A percentile compares a stretch with the other conserved stretches of the same genome.
Evolutionary conservation across 352 stramenopile genomes (phyloP).

Genomic region (Thraustochytrium striatum): DNA sequence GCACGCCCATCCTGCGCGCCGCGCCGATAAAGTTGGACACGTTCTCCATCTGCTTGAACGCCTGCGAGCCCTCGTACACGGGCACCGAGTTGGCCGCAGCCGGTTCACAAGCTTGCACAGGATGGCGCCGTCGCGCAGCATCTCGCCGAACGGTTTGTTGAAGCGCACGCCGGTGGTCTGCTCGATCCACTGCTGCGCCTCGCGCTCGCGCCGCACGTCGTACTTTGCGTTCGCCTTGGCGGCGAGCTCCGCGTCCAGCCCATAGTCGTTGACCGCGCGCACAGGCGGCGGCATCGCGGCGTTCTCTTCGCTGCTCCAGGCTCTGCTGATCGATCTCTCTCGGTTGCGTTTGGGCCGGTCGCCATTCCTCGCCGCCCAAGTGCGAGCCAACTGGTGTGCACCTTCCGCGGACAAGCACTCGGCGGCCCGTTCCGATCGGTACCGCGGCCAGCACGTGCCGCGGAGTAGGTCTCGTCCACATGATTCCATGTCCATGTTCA

Average conservation of each 20-base stretch:
- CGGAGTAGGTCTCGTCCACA: too few species aligned
- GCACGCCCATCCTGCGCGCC: slow-evolving; percentile 71
- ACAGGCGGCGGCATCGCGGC: neutral
- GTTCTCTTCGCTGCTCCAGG: too few species aligned
- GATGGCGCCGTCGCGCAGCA: slow-evolving; percentile 70
- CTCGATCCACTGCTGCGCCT: slow-evolving; percentile 77
- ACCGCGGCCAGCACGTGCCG: too few species aligned
- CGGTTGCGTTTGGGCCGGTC: too few species aligned
- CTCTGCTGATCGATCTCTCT: too few species aligned
- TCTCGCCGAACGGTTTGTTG: slow-evolving; percentile 69
- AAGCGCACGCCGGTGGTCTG: slow-evolving; percentile 69
- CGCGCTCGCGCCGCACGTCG: slow-evolving; percentile 75
- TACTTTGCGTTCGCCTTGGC: slow-evolving; percentile 73
- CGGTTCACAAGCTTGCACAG: slow-evolving; percentile 75
- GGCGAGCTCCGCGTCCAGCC: slow-evolving; percentile 79
- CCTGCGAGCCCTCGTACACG: slow-evolving; percentile 61
- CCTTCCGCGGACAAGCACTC: too few species aligned
- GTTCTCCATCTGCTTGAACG: slow-evolving; percentile 86
- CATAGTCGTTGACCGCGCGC: slow-evolving; percentile 65
- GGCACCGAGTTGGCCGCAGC: slow-evolving; percentile 66
- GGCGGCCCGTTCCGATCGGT: too few species aligned
- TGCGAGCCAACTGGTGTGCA: too few species aligned
- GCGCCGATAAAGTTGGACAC: slow-evolving; percentile 72
- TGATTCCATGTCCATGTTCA: too few species aligned
- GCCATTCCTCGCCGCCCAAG: too few species aligned